phyloP scores from a whole-genome alignment of 169 alveolate genomes.

The Babesia bovis region DNA sequence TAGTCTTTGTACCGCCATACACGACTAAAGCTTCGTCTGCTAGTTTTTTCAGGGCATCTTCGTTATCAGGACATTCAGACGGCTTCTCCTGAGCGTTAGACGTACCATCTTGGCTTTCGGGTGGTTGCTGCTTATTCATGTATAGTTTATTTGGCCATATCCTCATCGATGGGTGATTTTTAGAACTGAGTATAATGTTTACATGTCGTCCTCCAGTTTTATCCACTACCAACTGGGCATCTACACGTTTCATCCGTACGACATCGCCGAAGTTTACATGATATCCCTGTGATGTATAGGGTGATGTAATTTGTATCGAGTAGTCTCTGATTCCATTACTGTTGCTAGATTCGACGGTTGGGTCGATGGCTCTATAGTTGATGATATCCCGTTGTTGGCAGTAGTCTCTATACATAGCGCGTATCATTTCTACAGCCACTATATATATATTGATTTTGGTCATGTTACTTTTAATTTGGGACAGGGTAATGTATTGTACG shows the following conservation, averaged over 20 bases:
- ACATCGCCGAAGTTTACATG: conserved; percentile 60
- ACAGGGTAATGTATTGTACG: conserved; percentile 4
- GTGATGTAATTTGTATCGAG: conserved; percentile 38
- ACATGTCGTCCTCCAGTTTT: conserved; percentile 43
- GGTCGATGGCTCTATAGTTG: conserved; percentile 63
- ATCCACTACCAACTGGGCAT: conserved; percentile 23
- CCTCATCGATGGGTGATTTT: conserved; percentile 44
- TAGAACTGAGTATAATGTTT: conserved; percentile 27
- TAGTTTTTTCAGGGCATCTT: background rate
- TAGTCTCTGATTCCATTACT: background rate
- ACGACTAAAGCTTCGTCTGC: conserved; percentile 30
- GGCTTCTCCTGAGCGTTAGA: background rate
- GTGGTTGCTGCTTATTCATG: background rate
- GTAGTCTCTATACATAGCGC: background rate
- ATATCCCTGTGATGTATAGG: conserved; percentile 5
- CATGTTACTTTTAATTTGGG: background rate
- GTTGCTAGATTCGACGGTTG: conserved; percentile 18
- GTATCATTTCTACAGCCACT: conserved; percentile 62
- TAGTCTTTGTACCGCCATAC: background rate
- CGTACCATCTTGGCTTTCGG: background rate
- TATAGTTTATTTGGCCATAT: conserved; percentile 19
- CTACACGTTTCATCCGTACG: conserved; percentile 36
- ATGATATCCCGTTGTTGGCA: conserved; percentile 1
- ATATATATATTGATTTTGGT: conserved; percentile 28
- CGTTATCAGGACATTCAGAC: background rate